Conservation (phyloP, 1,284 basidiomycete genomes). For the Ganoderma boninense region DNA sequence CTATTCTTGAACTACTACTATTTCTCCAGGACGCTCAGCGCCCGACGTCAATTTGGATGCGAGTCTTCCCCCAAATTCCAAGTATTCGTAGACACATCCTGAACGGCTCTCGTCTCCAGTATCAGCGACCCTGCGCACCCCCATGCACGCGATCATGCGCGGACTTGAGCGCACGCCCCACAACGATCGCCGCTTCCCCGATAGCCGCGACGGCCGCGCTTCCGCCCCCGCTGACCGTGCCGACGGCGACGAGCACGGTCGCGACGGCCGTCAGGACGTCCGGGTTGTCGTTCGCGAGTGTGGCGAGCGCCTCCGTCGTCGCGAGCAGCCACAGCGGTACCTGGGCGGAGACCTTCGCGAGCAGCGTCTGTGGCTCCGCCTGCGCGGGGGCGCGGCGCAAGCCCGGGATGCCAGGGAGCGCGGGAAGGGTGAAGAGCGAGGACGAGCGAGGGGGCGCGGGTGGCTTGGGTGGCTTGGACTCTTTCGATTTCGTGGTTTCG, state of each 20-base stretch:
- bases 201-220: constrained; percentile 27
- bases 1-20: too few species aligned
- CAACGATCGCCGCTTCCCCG: constrained; percentile 28
- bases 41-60: not conserved
- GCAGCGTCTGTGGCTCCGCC: constrained; percentile 45
- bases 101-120: not conserved
- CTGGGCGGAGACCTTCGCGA: constrained; percentile 54
- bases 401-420: constrained; percentile 22
- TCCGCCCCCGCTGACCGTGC: constrained; percentile 60
- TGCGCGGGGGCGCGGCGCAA: constrained; percentile 20
- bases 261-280: constrained; percentile 73
- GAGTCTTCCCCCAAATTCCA: too few species aligned
- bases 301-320: constrained; percentile 72
- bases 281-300: constrained; percentile 71
- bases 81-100: not conserved
- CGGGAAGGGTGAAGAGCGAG: constrained; percentile 29
- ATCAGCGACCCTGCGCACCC: constrained; percentile 10
- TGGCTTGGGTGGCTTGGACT: constrained; percentile 1
- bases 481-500: constrained; percentile 5
- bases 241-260: constrained; percentile 76
- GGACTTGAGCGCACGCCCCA: constrained; percentile 28
- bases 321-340: constrained; percentile 77
- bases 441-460: constrained; percentile 12
- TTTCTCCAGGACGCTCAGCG: not conserved
- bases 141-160: constrained; percentile 27